These are phyloP conservation scores for Amphichorda felina DNA, from an alignment of 2,329 filamentous ascomycete species.

Conservation along the genomic window DNA sequence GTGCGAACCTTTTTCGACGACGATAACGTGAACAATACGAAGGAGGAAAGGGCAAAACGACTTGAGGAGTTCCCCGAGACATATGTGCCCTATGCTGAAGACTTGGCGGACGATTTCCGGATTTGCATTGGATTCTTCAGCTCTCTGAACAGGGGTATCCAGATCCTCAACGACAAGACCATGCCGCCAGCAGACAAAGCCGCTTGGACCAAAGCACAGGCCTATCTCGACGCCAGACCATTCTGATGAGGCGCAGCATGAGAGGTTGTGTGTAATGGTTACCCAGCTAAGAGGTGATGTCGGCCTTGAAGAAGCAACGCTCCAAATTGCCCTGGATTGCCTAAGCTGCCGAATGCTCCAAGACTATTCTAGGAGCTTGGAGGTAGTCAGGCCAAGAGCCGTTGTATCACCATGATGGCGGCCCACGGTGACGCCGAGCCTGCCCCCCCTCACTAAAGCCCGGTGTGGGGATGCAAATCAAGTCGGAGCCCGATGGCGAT, in stretches of 20 bases:
- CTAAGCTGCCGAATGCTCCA: background rate
- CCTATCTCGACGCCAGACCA: constrained; percentile 35
- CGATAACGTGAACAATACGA: constrained; percentile 44
- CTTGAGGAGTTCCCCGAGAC: constrained; percentile 37
- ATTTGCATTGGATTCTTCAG: constrained; percentile 46
- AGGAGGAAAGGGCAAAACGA: constrained; percentile 29
- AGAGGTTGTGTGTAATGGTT: background rate
- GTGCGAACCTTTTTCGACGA: constrained; percentile 73
- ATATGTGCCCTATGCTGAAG: constrained; percentile 46
- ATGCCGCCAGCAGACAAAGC: constrained; percentile 32
- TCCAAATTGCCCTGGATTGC: background rate
- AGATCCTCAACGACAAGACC: constrained; percentile 35
- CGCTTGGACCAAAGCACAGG: constrained; percentile 42
- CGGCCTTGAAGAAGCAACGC: background rate
- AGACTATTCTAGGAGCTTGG: too few relatives aligned
- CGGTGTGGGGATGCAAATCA: too few relatives aligned
- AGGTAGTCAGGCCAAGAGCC: background rate
- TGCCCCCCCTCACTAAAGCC: too few relatives aligned
- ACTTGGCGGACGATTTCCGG: constrained; percentile 47
- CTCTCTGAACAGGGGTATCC: constrained; percentile 44
- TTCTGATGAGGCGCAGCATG: constrained; percentile 14
- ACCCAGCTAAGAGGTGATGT: background rate
- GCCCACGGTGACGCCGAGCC: too few relatives aligned
- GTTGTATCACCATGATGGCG: background rate
- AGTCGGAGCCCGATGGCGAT: too few relatives aligned